These are phyloP conservation scores for Akanthomyces muscarius DNA, from an alignment of 2,329 filamentous ascomycete species.

Conservation along the genomic window DNA sequence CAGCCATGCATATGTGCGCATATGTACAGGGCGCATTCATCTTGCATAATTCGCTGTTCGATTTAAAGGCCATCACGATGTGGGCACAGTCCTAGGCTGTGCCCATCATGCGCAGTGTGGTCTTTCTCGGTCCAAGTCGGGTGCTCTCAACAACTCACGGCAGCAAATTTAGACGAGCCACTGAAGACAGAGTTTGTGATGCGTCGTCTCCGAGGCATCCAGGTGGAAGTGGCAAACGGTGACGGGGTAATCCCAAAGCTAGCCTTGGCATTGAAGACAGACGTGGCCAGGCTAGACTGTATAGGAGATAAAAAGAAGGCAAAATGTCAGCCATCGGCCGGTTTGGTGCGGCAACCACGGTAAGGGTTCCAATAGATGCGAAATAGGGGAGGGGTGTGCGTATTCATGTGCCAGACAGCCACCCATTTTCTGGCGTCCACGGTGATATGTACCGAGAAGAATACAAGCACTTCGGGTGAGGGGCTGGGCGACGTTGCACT, in stretches of 20 bases:
- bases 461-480: not conserved
- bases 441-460: not conserved
- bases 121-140: not conserved
- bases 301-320: conserved; percentile 4
- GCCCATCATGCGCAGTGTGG: not conserved
- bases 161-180: not conserved
- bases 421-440: not conserved
- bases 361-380: not conserved
- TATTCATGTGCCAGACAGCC: not conserved
- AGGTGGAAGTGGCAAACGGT: not conserved
- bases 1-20: not conserved
- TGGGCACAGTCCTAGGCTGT: not conserved
- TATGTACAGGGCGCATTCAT: not conserved
- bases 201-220: not conserved
- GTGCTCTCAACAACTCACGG: not conserved
- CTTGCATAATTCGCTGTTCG: conserved; percentile 5
- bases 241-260: not conserved
- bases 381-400: conserved; percentile 1
- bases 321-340: not conserved
- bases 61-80: not conserved
- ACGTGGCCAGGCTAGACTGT: conserved; percentile 13
- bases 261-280: conserved; percentile 5
- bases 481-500: not conserved
- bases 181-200: not conserved
- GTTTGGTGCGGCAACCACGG: not conserved